A percentile compares a stretch with the other conserved stretches of the same genome.
phyloP scores from a whole-genome alignment of 2,329 filamentous ascomycete genomes.

The Sphaerulina populicola region DNA sequence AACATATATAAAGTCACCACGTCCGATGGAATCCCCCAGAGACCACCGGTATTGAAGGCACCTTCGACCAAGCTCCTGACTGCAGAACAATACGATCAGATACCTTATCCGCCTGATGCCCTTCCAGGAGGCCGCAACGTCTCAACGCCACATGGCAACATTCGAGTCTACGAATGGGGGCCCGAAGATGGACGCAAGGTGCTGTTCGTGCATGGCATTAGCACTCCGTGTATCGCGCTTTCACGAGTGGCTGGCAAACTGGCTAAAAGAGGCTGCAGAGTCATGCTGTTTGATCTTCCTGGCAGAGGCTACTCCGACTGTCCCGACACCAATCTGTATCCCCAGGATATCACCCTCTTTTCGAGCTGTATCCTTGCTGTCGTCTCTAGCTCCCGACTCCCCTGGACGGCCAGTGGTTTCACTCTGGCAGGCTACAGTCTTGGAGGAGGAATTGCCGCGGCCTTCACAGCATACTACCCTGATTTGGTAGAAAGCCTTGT shows the following conservation, averaged over 20 bases:
- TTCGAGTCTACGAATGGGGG: slow-evolving; percentile 74
- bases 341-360: slow-evolving; percentile 67
- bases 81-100: slow-evolving; percentile 17
- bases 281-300: slow-evolving; percentile 72
- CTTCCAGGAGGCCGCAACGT: slow-evolving; percentile 64
- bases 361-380: slow-evolving; percentile 62
- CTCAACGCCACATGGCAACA: slow-evolving; percentile 58
- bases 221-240: slow-evolving; percentile 64
- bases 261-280: slow-evolving; percentile 58
- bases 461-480: slow-evolving; percentile 63
- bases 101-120: slow-evolving; percentile 59
- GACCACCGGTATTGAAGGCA: slow-evolving; percentile 12
- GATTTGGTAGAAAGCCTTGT: slow-evolving; percentile 60
- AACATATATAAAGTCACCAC: slow-evolving; percentile 10
- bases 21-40: slow-evolving; percentile 6
- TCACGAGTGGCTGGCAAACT: slow-evolving; percentile 58
- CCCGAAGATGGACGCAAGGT: slow-evolving; percentile 62
- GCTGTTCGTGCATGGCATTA: slow-evolving; percentile 71
- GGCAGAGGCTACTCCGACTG: slow-evolving; percentile 70
- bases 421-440: slow-evolving; percentile 71
- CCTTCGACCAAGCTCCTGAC: slow-evolving; percentile 13
- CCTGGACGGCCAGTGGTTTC: slow-evolving; percentile 54
- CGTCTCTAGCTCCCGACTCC: slow-evolving; percentile 58
- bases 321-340: slow-evolving; percentile 57
- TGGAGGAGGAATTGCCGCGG: slow-evolving; percentile 63